A percentile compares a stretch with the other conserved stretches of the same genome.
phyloP scores from a whole-genome alignment of 371 early-diverging fungal genomes.

The Mucor plumbeus region DNA sequence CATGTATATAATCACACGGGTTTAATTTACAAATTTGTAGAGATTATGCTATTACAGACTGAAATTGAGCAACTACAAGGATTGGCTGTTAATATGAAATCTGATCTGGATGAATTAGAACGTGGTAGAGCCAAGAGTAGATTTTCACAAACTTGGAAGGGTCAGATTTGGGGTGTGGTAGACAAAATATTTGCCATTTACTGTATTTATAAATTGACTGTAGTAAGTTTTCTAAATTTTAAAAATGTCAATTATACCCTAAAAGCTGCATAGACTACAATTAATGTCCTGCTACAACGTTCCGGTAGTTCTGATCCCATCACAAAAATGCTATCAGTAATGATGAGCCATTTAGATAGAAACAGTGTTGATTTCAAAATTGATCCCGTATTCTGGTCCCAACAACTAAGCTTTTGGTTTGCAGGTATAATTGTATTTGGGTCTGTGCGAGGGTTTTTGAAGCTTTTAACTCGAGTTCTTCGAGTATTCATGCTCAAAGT shows the following conservation, averaged over 20 bases:
- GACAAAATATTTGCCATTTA: constrained; percentile 86
- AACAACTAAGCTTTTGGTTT: constrained; percentile 90
- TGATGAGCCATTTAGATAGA: constrained; percentile 60
- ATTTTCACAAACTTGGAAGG: constrained; percentile 76
- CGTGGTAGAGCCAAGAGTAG: constrained; percentile 54
- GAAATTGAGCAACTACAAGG: constrained; percentile 45
- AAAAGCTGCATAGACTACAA: constrained; percentile 54
- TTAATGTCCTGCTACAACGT: constrained; percentile 81
- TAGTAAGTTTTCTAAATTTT: constrained; percentile 52
- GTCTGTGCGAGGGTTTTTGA: constrained; percentile 85
- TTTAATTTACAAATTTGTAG: not conserved
- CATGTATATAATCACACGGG: too few species aligned
- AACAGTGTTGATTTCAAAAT: constrained; percentile 59
- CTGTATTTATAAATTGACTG: constrained; percentile 85
- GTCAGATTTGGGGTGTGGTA: constrained; percentile 75
- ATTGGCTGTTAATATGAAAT: constrained; percentile 35
- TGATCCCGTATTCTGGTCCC: constrained; percentile 85
- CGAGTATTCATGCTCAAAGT: constrained; percentile 66
- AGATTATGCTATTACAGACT: constrained; percentile 21
- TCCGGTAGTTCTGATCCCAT: constrained; percentile 86
- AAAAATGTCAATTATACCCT: not conserved
- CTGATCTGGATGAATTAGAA: constrained; percentile 46
- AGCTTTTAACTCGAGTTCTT: constrained; percentile 78
- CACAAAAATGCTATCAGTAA: constrained; percentile 74
- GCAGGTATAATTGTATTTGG: constrained; percentile 88